Evolutionary conservation across 805 yeast species (phyloP).

Genomic region (Ogataea trehalophila): DNA sequence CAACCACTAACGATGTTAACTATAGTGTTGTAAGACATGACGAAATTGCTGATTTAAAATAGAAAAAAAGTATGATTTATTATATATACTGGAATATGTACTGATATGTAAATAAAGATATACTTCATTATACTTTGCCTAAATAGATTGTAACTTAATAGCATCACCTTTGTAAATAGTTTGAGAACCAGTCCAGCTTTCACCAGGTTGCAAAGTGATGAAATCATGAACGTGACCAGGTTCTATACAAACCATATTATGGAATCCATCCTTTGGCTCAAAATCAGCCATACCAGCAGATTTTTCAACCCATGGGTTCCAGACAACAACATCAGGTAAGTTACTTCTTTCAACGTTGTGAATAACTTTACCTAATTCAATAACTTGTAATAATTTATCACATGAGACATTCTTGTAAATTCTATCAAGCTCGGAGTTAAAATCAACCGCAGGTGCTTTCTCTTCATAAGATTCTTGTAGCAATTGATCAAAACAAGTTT

Average conservation of each 20-base stretch:
- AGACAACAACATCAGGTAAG: conserved; percentile 69
- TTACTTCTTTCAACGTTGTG: conserved; percentile 63
- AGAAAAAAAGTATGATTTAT: no score
- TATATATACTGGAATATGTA: no score
- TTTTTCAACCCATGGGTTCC: conserved; percentile 96
- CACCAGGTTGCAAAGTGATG: conserved; percentile 60
- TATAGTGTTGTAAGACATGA: background rate
- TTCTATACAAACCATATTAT: conserved; percentile 89
- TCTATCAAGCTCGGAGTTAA: conserved; percentile 78
- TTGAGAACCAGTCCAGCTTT: conserved; percentile 73
- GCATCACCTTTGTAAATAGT: conserved; percentile 51
- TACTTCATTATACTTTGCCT: background rate
- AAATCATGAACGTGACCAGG: conserved; percentile 84
- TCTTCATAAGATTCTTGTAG: conserved; percentile 57
- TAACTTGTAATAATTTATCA: conserved; percentile 58
- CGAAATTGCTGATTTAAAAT: background rate
- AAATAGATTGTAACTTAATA: conserved; percentile 53
- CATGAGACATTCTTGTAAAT: conserved; percentile 63
- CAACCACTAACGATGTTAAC: background rate
- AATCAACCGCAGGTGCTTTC: conserved; percentile 68
- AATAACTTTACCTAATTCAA: conserved; percentile 64
- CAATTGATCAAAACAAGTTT: conserved; percentile 71
- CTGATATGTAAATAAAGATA: no score
- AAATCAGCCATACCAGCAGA: conserved; percentile 85
- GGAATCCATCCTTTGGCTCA: conserved; percentile 77